A percentile compares a stretch with the other conserved stretches of the same genome.
phyloP scores from a whole-genome alignment of 2,329 filamentous ascomycete species.

The Diaporthe aspalathi region DNA sequence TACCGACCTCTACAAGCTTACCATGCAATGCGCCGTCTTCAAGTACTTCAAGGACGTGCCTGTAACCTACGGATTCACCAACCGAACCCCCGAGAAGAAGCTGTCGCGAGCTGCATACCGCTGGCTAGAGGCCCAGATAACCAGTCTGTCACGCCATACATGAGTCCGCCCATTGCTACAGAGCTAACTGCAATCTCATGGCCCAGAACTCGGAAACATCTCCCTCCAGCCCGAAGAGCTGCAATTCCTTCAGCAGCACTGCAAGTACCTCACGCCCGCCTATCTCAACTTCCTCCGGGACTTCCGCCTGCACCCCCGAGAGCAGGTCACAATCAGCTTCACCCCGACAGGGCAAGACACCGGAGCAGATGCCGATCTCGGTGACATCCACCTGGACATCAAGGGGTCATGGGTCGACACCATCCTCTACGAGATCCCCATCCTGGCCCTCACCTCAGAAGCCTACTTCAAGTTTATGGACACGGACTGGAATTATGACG shows the following conservation, averaged over 20 bases:
- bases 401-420: slow-evolving; percentile 92
- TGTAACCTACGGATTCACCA: slow-evolving; percentile 94
- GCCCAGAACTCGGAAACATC: slow-evolving; percentile 82
- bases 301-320: slow-evolving; percentile 83
- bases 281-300: slow-evolving; percentile 86
- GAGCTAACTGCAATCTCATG: background rate
- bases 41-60: slow-evolving; percentile 87
- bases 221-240: slow-evolving; percentile 83
- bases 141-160: slow-evolving; percentile 65
- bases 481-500: slow-evolving; percentile 88
- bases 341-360: slow-evolving; percentile 65
- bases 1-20: slow-evolving; percentile 92
- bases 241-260: slow-evolving; percentile 80
- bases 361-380: slow-evolving; percentile 72
- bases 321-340: slow-evolving; percentile 82
- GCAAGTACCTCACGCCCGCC: slow-evolving; percentile 79
- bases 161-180: background rate
- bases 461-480: slow-evolving; percentile 98
- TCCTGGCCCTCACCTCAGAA: slow-evolving; percentile 91
- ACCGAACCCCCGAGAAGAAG: slow-evolving; percentile 94
- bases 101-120: slow-evolving; percentile 83
- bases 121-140: slow-evolving; percentile 88
- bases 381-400: slow-evolving; percentile 81
- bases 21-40: slow-evolving; percentile 97
- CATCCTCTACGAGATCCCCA: slow-evolving; percentile 96